Evolutionary conservation across 371 early-diverging fungal genomes (phyloP).

Genomic region (Rhizopus arrhizus): DNA sequence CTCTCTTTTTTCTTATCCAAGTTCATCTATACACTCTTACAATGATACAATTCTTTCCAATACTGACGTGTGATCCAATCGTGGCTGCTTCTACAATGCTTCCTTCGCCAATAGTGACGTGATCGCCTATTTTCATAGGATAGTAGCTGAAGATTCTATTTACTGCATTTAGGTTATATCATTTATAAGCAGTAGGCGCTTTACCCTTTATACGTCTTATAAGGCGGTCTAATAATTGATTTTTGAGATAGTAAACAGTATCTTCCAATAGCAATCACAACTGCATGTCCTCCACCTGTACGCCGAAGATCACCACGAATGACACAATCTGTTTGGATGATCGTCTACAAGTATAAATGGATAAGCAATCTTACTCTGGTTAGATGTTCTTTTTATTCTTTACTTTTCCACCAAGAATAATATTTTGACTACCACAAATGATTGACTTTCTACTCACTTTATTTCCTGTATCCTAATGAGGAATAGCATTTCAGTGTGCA

Average conservation of each 20-base stretch:
- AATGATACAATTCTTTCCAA: constrained; percentile 93
- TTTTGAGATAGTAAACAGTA: constrained; percentile 81
- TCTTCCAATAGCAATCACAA: constrained; percentile 87
- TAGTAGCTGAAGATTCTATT: constrained; percentile 82
- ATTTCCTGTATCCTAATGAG: constrained; percentile 87
- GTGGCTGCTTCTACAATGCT: constrained; percentile 90
- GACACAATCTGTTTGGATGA: constrained; percentile 88
- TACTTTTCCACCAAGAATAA: constrained; percentile 93
- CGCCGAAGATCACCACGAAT: constrained; percentile 92
- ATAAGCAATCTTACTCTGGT: not conserved
- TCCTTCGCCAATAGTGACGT: constrained; percentile 88
- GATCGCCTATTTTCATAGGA: constrained; percentile 94
- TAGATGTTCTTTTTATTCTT: not conserved
- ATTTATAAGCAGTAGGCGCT: not conserved
- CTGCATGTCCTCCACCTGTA: constrained; percentile 83
- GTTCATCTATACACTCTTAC: constrained; percentile 52
- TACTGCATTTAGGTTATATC: not conserved
- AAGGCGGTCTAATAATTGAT: constrained; percentile 90
- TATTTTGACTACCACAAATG: constrained; percentile 93
- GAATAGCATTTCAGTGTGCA: not conserved
- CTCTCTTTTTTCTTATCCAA: not conserved
- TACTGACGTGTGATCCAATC: constrained; percentile 87
- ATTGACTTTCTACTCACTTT: constrained; percentile 89
- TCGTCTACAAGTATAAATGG: constrained; percentile 61
- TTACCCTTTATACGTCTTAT: constrained; percentile 93